Conservation (phyloP, 345 rosid genomes). For the Moringa oleifera region DNA sequence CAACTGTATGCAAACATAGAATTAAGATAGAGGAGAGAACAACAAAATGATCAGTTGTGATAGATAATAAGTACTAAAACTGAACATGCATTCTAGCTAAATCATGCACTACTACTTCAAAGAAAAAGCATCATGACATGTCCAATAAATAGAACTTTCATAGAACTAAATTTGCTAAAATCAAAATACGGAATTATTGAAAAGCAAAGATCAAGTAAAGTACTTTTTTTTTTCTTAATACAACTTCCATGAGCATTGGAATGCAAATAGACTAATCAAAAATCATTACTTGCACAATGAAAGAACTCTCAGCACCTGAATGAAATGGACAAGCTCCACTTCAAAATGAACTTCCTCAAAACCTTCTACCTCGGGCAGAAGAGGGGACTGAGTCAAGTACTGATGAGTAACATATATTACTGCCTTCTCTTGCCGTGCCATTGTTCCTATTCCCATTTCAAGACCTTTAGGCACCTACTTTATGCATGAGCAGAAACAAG, state of each 20-base stretch:
- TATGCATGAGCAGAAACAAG: slow-evolving; percentile 18
- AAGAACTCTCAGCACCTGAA: slow-evolving; percentile 50
- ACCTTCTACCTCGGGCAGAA: slow-evolving; percentile 54
- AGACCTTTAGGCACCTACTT: slow-evolving; percentile 92
- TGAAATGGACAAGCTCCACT: slow-evolving; percentile 86
- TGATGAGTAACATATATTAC: slow-evolving; percentile 67
- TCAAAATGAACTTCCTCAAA: slow-evolving; percentile 86
- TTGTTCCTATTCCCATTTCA: slow-evolving; percentile 94
- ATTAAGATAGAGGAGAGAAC: neutral
- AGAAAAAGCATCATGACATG: neutral
- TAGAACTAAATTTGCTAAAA: too few species aligned
- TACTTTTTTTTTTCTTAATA: too few species aligned
- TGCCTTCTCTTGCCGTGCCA: slow-evolving; percentile 86
- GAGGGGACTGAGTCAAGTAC: slow-evolving; percentile 67
- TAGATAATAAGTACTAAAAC: too few species aligned
- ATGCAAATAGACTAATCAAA: neutral
- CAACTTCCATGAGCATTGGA: too few species aligned
- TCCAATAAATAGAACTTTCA: too few species aligned
- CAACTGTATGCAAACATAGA: neutral
- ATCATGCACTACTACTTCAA: neutral
- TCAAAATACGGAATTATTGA: neutral
- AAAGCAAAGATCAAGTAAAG: too few species aligned
- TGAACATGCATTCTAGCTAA: neutral
- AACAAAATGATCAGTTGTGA: neutral
- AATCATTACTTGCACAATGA: neutral